Base-by-base conservation (phyloP, 2,329 filamentous ascomycete species). In the Pyricularia sp. region DNA sequence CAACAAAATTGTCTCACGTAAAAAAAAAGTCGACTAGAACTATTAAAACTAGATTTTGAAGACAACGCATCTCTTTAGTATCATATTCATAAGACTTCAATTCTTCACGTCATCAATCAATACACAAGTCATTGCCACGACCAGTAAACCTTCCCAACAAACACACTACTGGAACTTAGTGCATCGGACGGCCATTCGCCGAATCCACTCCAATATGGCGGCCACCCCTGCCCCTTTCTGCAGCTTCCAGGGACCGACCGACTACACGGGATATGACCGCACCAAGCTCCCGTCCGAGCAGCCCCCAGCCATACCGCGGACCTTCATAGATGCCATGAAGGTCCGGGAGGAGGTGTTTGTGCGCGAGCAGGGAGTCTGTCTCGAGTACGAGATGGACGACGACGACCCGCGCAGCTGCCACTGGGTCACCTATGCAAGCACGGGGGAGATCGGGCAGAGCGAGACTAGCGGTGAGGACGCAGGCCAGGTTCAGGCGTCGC, bases 321-420 rank as follows among this genome's bases (percentile, higher is more conserved):
- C 79, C 55, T 90, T 91, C 74, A 74, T 82, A 62, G 84, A 88
- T 69, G 84, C 84, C 67, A 87, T 88, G 84, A 74, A 77, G 64
- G 81, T 89, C 59, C 83, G 87, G 44, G 78, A 84, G 66, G 71
- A 75, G 22, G 86, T 89, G 64, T 88, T 87, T 69, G 82, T 88
- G 28, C 49, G 76, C 8, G 86, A 88, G 70, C 86, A 88, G 70
- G 70, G 75, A 0, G 78, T 85, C 16, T 79, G 83, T 0, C 75
- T 85, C 0, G 85, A 88, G 49, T 84, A 86, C 68, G 93, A 97
- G 74, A 82, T 91, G 68, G 93, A 97, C 77, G 77, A 81, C 1
- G 91, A 97, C 73, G 93, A 97, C 74, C 69, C 82, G 0, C 84
- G 90, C 44, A 88, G 86, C 69, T 93, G 88, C 77, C 92, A 97